Evolutionary conservation across 73 alveolate species (phyloP).

Genomic region (Symbiodinium natans): DNA sequence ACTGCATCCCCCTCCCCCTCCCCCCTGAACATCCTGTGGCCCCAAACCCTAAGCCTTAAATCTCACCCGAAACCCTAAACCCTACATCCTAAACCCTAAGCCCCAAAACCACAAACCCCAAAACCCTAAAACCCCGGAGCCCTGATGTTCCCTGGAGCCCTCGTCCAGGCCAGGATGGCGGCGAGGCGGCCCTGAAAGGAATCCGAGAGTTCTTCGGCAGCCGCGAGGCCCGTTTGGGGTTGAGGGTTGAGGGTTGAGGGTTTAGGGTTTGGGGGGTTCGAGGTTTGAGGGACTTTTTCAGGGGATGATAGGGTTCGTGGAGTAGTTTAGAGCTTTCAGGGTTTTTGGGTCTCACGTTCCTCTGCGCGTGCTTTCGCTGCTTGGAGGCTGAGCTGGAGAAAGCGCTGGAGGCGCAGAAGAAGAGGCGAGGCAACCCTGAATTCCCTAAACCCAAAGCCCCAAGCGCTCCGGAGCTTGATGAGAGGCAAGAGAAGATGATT

Average conservation of each 20-base stretch:
- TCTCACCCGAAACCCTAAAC: too few species aligned
- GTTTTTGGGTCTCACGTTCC: neutral
- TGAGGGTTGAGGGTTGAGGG: too few species aligned
- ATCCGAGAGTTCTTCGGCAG: constrained; percentile 86
- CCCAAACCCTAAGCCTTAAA: too few species aligned
- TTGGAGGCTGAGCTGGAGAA: constrained; percentile 76
- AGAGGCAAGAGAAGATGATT: constrained; percentile 75
- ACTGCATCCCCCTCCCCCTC: too few species aligned
- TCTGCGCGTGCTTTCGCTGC: neutral
- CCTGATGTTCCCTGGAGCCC: too few species aligned
- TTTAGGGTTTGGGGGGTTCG: neutral
- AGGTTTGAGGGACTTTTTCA: neutral
- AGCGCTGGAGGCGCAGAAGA: constrained; percentile 74
- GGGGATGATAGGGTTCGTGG: neutral
- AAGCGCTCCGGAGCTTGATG: neutral
- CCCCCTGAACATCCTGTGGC: too few species aligned
- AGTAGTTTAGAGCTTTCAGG: neutral
- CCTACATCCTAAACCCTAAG: too few species aligned
- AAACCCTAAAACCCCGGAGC: too few species aligned
- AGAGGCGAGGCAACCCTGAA: constrained; percentile 2
- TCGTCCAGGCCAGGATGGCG: constrained; percentile 51
- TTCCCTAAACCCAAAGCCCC: neutral
- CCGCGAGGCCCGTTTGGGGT: constrained; percentile 87
- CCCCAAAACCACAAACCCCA: too few species aligned
- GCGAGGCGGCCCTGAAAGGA: constrained; percentile 68